These are phyloP conservation scores for Agapanthus africanus DNA, from an alignment of 106 monocot genomes.

Conservation along the genomic window DNA sequence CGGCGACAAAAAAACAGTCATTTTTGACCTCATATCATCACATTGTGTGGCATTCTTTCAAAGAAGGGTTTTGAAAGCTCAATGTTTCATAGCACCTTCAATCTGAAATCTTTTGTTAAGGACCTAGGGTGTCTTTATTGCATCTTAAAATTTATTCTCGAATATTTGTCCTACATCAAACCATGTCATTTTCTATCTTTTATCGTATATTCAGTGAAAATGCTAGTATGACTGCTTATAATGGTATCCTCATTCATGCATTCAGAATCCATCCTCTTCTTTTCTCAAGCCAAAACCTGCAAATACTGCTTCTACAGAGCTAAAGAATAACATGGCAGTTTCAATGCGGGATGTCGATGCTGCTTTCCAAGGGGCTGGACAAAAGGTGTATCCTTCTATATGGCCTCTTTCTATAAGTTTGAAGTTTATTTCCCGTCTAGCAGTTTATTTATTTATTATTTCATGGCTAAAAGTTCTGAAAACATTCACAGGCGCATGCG, in stretches of 20 bases:
- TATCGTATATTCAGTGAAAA: neutral
- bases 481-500: too few species aligned
- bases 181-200: neutral
- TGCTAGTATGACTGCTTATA: neutral
- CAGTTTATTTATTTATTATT: too few species aligned
- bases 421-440: too few species aligned
- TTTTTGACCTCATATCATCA: neutral
- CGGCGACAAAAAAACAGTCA: too few species aligned
- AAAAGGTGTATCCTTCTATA: slow-evolving; percentile 75
- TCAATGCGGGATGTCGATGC: slow-evolving; percentile 73
- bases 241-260: neutral
- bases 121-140: neutral
- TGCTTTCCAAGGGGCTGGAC: slow-evolving; percentile 68
- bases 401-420: too few species aligned
- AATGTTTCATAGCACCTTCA: neutral
- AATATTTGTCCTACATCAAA: neutral
- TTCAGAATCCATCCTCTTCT: neutral
- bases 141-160: neutral
- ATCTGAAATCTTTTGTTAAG: neutral
- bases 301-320: slow-evolving; percentile 9
- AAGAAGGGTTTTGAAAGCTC: neutral
- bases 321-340: slow-evolving; percentile 46
- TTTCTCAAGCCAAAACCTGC: neutral
- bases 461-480: too few species aligned
- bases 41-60: neutral